Evolutionary conservation across 768 basidiomycete species (phyloP).

Genomic region (Roridomyces roridus): DNA sequence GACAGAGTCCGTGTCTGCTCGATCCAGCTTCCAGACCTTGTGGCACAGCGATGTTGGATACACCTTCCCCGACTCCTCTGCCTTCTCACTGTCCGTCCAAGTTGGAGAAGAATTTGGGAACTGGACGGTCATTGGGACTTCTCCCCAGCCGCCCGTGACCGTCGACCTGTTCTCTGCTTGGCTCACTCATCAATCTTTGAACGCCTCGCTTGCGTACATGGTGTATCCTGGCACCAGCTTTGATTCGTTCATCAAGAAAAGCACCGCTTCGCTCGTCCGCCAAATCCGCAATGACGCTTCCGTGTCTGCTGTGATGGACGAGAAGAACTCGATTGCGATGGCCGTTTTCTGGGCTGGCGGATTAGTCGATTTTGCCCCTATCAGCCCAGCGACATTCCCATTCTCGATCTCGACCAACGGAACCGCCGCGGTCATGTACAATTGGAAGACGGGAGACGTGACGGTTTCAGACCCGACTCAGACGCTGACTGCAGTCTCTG

Average conservation of each 20-base stretch:
- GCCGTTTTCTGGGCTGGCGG: constrained; percentile 70
- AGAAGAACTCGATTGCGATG: constrained; percentile 45
- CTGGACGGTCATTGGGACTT: constrained; percentile 70
- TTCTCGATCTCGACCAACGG: constrained; percentile 44
- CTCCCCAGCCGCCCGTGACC: constrained; percentile 59
- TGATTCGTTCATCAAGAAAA: constrained; percentile 47
- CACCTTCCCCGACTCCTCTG: constrained; percentile 43
- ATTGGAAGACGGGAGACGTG: constrained; percentile 46
- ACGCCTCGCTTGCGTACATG: constrained; percentile 55
- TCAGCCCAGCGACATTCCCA: constrained; percentile 17
- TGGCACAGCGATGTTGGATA: constrained; percentile 79
- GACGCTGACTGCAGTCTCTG: constrained; percentile 39
- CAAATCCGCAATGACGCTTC: constrained; percentile 52
- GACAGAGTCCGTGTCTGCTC: constrained; percentile 10
- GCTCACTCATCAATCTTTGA: constrained; percentile 48
- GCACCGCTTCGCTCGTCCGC: constrained; percentile 33
- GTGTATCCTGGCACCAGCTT: constrained; percentile 57
- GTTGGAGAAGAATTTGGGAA: constrained; percentile 58
- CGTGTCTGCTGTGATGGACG: constrained; percentile 59
- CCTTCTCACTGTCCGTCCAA: constrained; percentile 44
- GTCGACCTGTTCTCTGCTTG: constrained; percentile 72
- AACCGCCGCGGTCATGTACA: constrained; percentile 52
- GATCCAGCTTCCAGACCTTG: constrained; percentile 40
- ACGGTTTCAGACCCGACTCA: constrained; percentile 75
- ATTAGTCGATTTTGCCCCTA: constrained; percentile 41